Evolutionary conservation across 2,329 filamentous ascomycete genomes (phyloP), one percentile per base, ranked within the genome.

Genomic region (Paramyrothecium sp.): DNA sequence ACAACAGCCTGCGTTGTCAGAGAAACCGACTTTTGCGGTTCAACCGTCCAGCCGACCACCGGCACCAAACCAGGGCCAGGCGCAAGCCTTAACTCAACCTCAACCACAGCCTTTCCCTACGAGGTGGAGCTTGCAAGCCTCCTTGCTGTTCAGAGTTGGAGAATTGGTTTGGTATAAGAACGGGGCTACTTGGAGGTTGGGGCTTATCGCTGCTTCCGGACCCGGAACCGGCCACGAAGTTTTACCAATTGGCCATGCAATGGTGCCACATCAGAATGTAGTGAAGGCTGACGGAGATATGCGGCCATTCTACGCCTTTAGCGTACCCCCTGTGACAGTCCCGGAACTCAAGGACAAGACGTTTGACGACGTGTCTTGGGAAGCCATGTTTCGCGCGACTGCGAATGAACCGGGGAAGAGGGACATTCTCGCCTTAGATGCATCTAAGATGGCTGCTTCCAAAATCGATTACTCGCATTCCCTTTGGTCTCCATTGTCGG

Each of bases 101-200:
- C 23, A 22, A 51, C 47, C 56, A 46, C 52, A 55, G 44, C 33
- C 61, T 34, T 21, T 13, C 3, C 48, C 48, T 21, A 50, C 21
- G 20, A 52, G 50, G 33, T 76, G 74, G 74, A 62, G 65, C 19
- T 59, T 76, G 38, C 70, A 73, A 57, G 62, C 68, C 57, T 61
- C 70, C 17, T 60, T 71, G 3, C 66, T 82, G 10, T 83, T 81
- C 60, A 75, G 79, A 54, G 67, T 72, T 2, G 80, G 80, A 44
- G 80, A 83, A 60, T 68, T 81, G 17, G 77, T 82, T 7, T 83
- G 80, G 80, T 82, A 74, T 57, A 74, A 77, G 60, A 78, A 78
- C 22, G 72, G 72, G 7, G 73, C 69, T 21, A 75, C 77, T 1
- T 82, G 80, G 78, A 76, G 80, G 34, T 69, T 83, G 0, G 80